phyloP scores from a whole-genome alignment of 352 stramenopile genomes.

The Peronospora tabacina region DNA sequence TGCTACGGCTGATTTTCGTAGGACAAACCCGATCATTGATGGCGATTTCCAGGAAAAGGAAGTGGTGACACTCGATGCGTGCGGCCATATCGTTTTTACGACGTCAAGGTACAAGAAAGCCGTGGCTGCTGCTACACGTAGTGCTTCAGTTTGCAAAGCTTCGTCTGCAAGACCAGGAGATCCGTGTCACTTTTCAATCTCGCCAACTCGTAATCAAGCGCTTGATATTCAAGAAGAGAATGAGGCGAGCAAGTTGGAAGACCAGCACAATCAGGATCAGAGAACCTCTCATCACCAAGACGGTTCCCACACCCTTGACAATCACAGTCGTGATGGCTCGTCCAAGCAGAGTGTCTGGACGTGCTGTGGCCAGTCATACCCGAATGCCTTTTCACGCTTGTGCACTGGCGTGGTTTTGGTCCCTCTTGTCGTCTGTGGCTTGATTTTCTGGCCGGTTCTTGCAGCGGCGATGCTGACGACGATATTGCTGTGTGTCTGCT shows the following conservation, averaged over 20 bases:
- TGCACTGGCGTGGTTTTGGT: slow-evolving; percentile 26
- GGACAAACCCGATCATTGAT: slow-evolving; percentile 13
- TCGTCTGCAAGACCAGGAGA: slow-evolving; percentile 13
- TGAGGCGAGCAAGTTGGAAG: slow-evolving; percentile 6
- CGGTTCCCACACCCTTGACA: slow-evolving; percentile 7
- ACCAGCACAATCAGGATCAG: slow-evolving; percentile 7
- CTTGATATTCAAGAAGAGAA: slow-evolving; percentile 20
- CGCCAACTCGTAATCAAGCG: slow-evolving; percentile 10
- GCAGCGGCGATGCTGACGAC: slow-evolving; percentile 21
- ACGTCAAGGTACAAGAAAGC: slow-evolving; percentile 21
- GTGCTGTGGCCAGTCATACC: slow-evolving; percentile 32
- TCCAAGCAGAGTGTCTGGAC: slow-evolving; percentile 41
- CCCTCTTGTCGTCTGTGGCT: slow-evolving; percentile 24
- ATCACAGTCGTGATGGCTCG: slow-evolving; percentile 17
- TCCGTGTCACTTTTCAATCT: slow-evolving; percentile 12
- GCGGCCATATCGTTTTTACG: slow-evolving; percentile 26
- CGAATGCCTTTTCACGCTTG: slow-evolving; percentile 31
- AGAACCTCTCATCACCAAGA: slow-evolving; percentile 17
- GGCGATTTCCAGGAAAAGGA: slow-evolving; percentile 7
- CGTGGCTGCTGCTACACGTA: slow-evolving; percentile 15
- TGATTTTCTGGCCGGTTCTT: slow-evolving; percentile 34
- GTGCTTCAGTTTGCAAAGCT: slow-evolving; percentile 17
- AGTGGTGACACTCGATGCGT: slow-evolving; percentile 6
- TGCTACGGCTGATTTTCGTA: slow-evolving; percentile 16
- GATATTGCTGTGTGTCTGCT: slow-evolving; percentile 32